Percentiles rank a stretch among this genome's conserved stretches.
Evolutionary conservation across 129 eudicot species (phyloP).

Genomic region (Saussurea involucrata): DNA sequence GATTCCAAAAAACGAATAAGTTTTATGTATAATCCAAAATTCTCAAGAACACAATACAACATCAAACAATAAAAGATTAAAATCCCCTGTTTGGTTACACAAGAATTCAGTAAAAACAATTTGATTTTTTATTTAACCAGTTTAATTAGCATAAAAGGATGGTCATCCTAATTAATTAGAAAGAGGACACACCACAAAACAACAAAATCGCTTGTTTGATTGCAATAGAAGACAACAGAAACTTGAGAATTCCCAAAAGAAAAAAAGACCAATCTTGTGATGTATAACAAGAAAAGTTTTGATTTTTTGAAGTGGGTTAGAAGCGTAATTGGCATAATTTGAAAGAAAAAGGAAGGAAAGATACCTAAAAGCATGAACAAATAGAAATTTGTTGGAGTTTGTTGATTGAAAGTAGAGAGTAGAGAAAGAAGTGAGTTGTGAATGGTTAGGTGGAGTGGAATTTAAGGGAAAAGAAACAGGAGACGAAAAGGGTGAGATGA

Average conservation of each 20-base stretch:
- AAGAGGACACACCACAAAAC: constrained; percentile 18
- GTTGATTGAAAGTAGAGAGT: too few species aligned
- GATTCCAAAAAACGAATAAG: too few species aligned
- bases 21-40: too few species aligned
- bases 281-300: background rate
- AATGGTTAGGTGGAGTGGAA: too few species aligned
- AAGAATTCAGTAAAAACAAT: background rate
- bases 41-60: too few species aligned
- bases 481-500: too few species aligned
- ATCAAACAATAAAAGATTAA: background rate
- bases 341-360: background rate
- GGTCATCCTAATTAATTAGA: constrained; percentile 4
- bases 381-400: too few species aligned
- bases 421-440: too few species aligned
- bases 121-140: background rate
- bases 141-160: background rate
- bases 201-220: constrained; percentile 23
- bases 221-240: constrained; percentile 1
- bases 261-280: background rate
- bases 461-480: too few species aligned
- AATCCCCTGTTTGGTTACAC: too few species aligned
- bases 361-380: constrained; percentile 11
- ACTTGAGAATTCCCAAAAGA: background rate
- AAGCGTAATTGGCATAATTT: constrained; percentile 1
- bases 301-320: background rate